Base-by-base conservation (phyloP, 192 early-diverging fungal genomes). In the Gamsiella multidivaricata region DNA sequence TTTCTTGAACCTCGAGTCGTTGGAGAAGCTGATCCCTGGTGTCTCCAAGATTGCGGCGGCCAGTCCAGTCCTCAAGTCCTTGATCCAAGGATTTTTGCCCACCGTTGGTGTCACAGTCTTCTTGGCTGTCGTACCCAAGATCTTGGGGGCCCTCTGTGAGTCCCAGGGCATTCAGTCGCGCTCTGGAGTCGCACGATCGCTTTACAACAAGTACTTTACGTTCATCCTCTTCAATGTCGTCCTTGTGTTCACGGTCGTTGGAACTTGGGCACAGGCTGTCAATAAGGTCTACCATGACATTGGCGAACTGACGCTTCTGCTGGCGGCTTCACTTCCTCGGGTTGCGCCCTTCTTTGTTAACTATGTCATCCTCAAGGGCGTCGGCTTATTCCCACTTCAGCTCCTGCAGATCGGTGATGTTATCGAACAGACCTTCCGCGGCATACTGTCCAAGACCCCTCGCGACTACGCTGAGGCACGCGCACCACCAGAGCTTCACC, bases 261-360 rank as follows among this genome's bases (percentile, higher is more conserved):
- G 89, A 42, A 89, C 93, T 2, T 79, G 90, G 32, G 88, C 85
- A 65, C 88, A 88, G 57, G 76, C 88, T 22, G 46, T 93, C 31
- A 75, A 83, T 36, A 85, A 92, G 28, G 88, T 93, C 4, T 73
- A 90, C 31, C 86, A 91, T 39, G 81, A 88, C 60, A 87, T 91
- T 1, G 85, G 84, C 5, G 83, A 88, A 12, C 76, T 93, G 1
- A 81, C 90, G 54, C 80, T 87, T 43, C 80, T 83, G 11, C 73
- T 95, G 43, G 93, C 93, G 18, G 83, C 79, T 0, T 90, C 82
- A 5, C 79, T 94, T 22, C 90, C 92, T 3, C 72, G 87, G 2
- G 88, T 92, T 36, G 85, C 92, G 34, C 92, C 92, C 31, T 93
- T 93, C 74, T 95, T 94, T 79, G 85, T 93, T 37, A 92, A 92